phyloP scores from a whole-genome alignment of 2,329 filamentous ascomycete species.

The Teratosphaeriaceae sp. region DNA sequence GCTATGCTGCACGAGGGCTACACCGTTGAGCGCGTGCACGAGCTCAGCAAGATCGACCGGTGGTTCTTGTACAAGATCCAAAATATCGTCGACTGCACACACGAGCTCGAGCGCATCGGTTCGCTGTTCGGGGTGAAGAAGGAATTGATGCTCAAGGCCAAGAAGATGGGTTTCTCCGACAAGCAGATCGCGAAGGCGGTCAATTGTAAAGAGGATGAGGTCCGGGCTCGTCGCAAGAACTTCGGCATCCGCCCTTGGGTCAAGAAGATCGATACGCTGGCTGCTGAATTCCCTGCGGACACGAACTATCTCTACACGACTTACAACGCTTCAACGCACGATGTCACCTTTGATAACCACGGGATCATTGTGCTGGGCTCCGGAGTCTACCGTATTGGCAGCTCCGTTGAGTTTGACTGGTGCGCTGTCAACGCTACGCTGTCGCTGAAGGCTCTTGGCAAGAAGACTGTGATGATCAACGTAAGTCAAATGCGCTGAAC shows the following conservation, averaged over 20 bases:
- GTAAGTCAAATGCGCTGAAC: too few relatives aligned
- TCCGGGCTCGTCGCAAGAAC: constrained; percentile 74
- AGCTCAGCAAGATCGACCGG: constrained; percentile 97
- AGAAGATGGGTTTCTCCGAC: constrained; percentile 97
- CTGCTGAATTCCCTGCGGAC: constrained; percentile 90
- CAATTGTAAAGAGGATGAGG: constrained; percentile 79
- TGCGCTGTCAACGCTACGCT: constrained; percentile 87
- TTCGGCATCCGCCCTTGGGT: constrained; percentile 93
- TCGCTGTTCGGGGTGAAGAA: constrained; percentile 79
- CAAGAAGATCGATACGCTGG: constrained; percentile 96
- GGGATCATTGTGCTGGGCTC: constrained; percentile 84
- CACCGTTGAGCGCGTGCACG: constrained; percentile 83
- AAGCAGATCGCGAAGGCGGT: constrained; percentile 87
- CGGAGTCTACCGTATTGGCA: constrained; percentile 96
- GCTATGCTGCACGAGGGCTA: constrained; percentile 98
- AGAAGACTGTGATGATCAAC: constrained; percentile 99
- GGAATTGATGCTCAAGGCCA: constrained; percentile 81
- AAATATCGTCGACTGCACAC: constrained; percentile 89
- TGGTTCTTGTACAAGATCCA: constrained; percentile 99
- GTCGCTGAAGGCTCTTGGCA: constrained; percentile 74
- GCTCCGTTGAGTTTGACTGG: constrained; percentile 98
- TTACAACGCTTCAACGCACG: constrained; percentile 91
- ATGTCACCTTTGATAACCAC: constrained; percentile 89
- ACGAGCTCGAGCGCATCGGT: constrained; percentile 76
- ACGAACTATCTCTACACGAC: constrained; percentile 98